phyloP scores from a whole-genome alignment of 2,329 filamentous ascomycete species.

The Scedosporium boydii region DNA sequence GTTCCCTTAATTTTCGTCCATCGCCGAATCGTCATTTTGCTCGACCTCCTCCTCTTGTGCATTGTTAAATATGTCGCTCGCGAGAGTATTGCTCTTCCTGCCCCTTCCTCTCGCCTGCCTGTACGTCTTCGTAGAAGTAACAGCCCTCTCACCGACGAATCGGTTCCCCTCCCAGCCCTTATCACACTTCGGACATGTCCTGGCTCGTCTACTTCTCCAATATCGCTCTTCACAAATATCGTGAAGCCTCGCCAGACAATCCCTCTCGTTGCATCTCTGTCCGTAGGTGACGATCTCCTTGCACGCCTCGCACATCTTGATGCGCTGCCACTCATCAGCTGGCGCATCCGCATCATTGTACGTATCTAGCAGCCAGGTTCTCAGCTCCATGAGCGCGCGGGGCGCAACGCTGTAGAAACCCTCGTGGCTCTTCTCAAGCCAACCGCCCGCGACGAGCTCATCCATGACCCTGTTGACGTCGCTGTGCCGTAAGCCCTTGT shows the following conservation, averaged over 20 bases:
- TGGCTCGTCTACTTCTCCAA: slow-evolving; percentile 55
- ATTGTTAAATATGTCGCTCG: slow-evolving; percentile 5
- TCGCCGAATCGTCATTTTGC: slow-evolving; percentile 10
- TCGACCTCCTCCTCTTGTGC: slow-evolving; percentile 11
- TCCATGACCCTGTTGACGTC: slow-evolving; percentile 68
- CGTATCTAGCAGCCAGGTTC: slow-evolving; percentile 73
- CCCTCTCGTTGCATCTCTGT: slow-evolving; percentile 60
- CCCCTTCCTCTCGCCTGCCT: slow-evolving; percentile 23
- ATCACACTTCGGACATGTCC: slow-evolving; percentile 55
- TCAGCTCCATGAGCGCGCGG: slow-evolving; percentile 74
- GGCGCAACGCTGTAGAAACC: slow-evolving; percentile 70
- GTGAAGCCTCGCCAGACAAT: slow-evolving; percentile 65
- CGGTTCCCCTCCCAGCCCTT: slow-evolving; percentile 38
- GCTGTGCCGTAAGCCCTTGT: slow-evolving; percentile 58
- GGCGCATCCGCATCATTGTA: slow-evolving; percentile 70
- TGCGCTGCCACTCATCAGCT: slow-evolving; percentile 54
- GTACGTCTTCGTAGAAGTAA: slow-evolving; percentile 43
- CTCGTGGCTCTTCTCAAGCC: slow-evolving; percentile 66
- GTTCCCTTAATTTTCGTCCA: not conserved
- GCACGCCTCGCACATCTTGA: slow-evolving; percentile 84
- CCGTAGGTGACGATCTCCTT: slow-evolving; percentile 82
- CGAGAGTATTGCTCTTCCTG: slow-evolving; percentile 8
- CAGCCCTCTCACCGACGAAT: slow-evolving; percentile 47
- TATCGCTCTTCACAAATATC: slow-evolving; percentile 65
- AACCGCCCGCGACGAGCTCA: slow-evolving; percentile 66